Base-by-base conservation (phyloP, 169 alveolate genomes). In the Eimeria necatrix region DNA sequence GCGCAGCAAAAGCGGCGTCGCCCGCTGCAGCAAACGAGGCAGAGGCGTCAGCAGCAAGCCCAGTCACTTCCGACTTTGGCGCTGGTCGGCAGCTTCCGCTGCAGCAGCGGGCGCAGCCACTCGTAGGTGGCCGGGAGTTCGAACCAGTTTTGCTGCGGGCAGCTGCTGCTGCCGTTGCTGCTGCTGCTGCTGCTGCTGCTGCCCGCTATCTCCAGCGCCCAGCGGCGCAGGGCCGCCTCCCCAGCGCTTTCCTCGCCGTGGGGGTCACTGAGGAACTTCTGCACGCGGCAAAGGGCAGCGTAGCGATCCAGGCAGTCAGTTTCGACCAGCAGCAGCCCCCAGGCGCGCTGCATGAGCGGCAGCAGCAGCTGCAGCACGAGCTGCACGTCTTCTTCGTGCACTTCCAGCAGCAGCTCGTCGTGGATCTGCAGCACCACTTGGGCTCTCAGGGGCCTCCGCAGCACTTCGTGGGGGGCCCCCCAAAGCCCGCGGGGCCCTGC, bases 381-480 rank as follows among this genome's bases (percentile, higher is more conserved):
- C 7, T 20, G 26, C 48, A 78, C 48, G 24, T 78, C 88, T 18
- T 41, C 88, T 20, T 48, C 26, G 64, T 78, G 88, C n/a, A 92
- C 86, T 81, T 96, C 96, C 6, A 95, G 89, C 95, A 96, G 74
- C 91, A 96, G 93, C 95, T 96, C 97, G 70, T 96, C 97, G 87
- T 96, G 97, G n/a, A 96, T 94, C 93, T 96, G 97, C 74, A 95
- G 96, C 51, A 96, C 90, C 64, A 96, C 80, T 16, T 71, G 81
- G 48, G 94, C 94, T 26, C 81, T 74, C 32, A 90, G 91, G 48
- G 94, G 94, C 41, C 80, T 60, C 84, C 12, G 46, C 53, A 85
- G 83, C 26, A 26, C 41, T n/a, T 5, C 22, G 26, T 8, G 73
- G 9, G 71, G 51, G 20, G 26, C 3, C 0, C 22, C 52, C 56